phyloP scores from a whole-genome alignment of 495 filamentous ascomycete genomes.

The Penicillium bialowiezense region DNA sequence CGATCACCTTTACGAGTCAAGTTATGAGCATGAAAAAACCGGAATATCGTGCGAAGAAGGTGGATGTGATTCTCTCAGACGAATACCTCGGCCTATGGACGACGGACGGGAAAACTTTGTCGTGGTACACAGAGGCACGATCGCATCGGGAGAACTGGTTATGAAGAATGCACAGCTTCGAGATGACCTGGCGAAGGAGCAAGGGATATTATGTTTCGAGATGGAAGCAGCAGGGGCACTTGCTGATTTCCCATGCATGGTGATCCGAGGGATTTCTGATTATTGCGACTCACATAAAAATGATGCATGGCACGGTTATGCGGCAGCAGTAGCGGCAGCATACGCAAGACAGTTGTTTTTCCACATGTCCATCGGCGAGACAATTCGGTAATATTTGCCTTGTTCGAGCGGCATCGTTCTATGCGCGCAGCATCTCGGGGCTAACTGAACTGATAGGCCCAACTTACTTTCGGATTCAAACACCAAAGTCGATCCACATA shows the following conservation, averaged over 20 bases:
- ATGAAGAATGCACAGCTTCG: slow-evolving; percentile 25
- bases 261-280: slow-evolving; percentile 41
- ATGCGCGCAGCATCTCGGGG: no score
- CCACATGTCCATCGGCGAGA: slow-evolving; percentile 1
- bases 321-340: slow-evolving; percentile 32
- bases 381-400: no score
- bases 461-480: no score
- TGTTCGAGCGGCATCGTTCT: no score
- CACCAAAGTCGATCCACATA: no score
- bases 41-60: slow-evolving; percentile 12
- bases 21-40: slow-evolving; percentile 18
- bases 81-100: slow-evolving; percentile 9
- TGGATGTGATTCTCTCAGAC: slow-evolving; percentile 8
- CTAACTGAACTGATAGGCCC: no score
- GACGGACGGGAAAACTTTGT: slow-evolving; percentile 10
- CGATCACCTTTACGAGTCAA: slow-evolving; percentile 25
- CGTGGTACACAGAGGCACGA: slow-evolving; percentile 31
- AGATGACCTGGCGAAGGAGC: slow-evolving; percentile 13
- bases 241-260: slow-evolving; percentile 28
- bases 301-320: slow-evolving; percentile 10
- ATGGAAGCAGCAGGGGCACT: slow-evolving; percentile 43
- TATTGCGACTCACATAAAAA: slow-evolving; percentile 41
- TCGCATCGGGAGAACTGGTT: slow-evolving; percentile 34
- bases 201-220: slow-evolving; percentile 34
- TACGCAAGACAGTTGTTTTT: slow-evolving; percentile 32